A percentile compares a stretch with the other conserved stretches of the same genome.
Evolutionary conservation across 208 protist genomes (phyloP).

Genomic region (Acanthamoeba lenticulata): DNA sequence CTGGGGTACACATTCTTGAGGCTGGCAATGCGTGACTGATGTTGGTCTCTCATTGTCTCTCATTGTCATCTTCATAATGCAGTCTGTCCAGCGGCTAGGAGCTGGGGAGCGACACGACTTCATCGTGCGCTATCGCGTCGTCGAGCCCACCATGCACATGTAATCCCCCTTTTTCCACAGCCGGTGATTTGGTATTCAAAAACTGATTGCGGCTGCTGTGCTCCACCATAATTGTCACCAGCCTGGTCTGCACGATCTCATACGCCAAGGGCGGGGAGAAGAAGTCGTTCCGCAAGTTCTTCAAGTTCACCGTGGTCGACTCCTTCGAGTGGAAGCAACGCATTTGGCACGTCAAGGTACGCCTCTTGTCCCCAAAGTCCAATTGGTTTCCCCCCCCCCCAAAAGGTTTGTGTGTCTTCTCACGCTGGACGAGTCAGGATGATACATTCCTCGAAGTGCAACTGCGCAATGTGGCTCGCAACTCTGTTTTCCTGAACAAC

Average conservation of each 20-base stretch:
- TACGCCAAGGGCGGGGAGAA: background rate
- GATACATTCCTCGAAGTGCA: conserved; percentile 19
- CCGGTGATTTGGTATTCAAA: background rate
- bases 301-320: conserved; percentile 42
- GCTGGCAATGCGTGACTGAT: too few species aligned
- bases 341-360: background rate
- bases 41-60: too few species aligned
- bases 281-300: conserved; percentile 50
- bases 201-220: background rate
- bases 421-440: background rate
- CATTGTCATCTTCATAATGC: background rate
- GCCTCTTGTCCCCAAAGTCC: too few species aligned
- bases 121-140: background rate
- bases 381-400: too few species aligned
- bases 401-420: background rate
- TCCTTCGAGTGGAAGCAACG: conserved; percentile 37
- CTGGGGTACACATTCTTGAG: background rate
- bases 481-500: background rate
- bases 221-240: background rate
- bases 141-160: conserved; percentile 36
- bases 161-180: background rate
- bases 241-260: conserved; percentile 15
- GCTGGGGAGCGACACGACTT: conserved; percentile 34
- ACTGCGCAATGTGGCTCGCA: background rate
- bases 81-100: background rate